Evolutionary conservation across 208 protist genomes (phyloP).

Genomic region (Trypanosomatidae sp.): DNA sequence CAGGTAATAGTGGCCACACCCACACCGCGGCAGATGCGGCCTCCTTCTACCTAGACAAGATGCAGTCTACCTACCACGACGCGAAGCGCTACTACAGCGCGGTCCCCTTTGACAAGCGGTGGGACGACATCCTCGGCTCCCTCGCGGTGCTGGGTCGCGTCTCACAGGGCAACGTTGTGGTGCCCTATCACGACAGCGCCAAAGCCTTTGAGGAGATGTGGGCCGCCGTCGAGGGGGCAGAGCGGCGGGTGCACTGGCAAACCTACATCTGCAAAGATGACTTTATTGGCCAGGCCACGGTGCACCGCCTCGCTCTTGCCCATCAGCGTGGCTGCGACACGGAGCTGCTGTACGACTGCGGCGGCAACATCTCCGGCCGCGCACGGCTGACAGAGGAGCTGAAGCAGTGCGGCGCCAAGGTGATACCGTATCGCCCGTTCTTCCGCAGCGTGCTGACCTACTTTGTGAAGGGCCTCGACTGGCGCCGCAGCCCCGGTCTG

Average conservation of each 20-base stretch:
- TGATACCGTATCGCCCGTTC: constrained; percentile 87
- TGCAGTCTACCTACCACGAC: constrained; percentile 24
- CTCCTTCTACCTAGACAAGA: constrained; percentile 29
- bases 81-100: constrained; percentile 31
- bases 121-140: constrained; percentile 62
- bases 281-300: constrained; percentile 66
- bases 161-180: constrained; percentile 66
- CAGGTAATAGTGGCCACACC: background rate
- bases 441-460: constrained; percentile 69
- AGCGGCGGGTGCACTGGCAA: constrained; percentile 80
- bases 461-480: constrained; percentile 68
- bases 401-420: constrained; percentile 62
- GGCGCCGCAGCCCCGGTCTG: constrained; percentile 76
- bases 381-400: constrained; percentile 68
- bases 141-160: constrained; percentile 65
- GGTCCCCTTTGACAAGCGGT: constrained; percentile 68
- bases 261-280: constrained; percentile 95
- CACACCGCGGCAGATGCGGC: background rate
- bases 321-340: constrained; percentile 70
- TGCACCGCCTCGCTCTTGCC: constrained; percentile 68
- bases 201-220: constrained; percentile 86
- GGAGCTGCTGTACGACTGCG: constrained; percentile 90
- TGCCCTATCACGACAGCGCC: constrained; percentile 71
- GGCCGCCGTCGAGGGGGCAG: constrained; percentile 73
- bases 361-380: constrained; percentile 89